Evolutionary conservation across 2,329 filamentous ascomycete species (phyloP).

Genomic region (Trichophyton simii): DNA sequence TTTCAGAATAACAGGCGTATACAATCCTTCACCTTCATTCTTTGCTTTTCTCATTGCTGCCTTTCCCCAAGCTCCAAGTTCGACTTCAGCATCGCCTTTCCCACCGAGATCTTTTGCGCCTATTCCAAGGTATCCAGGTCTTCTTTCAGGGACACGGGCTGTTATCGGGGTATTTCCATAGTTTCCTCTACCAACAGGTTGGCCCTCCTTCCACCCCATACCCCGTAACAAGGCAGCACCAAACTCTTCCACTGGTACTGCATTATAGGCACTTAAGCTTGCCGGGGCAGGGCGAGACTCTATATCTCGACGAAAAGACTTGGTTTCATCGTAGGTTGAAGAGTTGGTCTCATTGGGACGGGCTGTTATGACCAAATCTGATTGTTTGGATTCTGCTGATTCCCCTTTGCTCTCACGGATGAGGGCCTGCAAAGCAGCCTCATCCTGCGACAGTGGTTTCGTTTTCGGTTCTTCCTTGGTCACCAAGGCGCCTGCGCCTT

Average conservation of each 20-base stretch:
- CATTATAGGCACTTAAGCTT: constrained; percentile 71
- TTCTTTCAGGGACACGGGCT: constrained; percentile 52
- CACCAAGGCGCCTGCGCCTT: neutral
- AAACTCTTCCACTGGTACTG: constrained; percentile 87
- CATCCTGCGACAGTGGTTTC: constrained; percentile 43
- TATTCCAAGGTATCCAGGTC: constrained; percentile 73
- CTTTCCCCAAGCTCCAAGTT: constrained; percentile 71
- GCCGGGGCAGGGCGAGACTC: constrained; percentile 60
- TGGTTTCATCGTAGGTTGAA: constrained; percentile 30
- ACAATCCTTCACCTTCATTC: constrained; percentile 38
- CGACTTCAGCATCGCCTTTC: constrained; percentile 44
- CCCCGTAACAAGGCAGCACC: constrained; percentile 78
- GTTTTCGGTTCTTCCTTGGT: constrained; percentile 13
- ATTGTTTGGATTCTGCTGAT: constrained; percentile 18
- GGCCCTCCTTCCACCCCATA: constrained; percentile 82
- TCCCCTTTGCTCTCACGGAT: constrained; percentile 43
- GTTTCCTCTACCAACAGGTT: constrained; percentile 45
- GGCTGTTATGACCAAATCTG: constrained; percentile 43
- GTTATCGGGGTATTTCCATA: constrained; percentile 40
- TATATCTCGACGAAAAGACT: constrained; percentile 59
- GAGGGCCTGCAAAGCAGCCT: constrained; percentile 54
- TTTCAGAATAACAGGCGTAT: constrained; percentile 49
- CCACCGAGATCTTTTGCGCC: constrained; percentile 67
- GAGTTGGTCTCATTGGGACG: constrained; percentile 18
- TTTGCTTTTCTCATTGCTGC: constrained; percentile 42